Conservation (phyloP, 1,284 basidiomycete genomes). For the Schizopora paradoxa region DNA sequence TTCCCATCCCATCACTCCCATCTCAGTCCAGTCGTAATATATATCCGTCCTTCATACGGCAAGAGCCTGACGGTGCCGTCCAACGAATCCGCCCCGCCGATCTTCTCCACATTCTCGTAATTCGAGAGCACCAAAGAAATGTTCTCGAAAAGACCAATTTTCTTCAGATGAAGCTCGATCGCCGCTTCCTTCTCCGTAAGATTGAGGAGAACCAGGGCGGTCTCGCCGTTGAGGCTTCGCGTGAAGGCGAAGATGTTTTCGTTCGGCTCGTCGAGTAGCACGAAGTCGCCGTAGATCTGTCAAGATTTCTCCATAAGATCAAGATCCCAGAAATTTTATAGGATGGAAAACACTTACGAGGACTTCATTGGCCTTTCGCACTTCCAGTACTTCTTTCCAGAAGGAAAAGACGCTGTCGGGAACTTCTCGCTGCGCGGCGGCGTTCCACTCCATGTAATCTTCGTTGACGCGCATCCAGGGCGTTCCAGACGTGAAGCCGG, state of each 20-base stretch:
- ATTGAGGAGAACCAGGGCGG: conserved; percentile 48
- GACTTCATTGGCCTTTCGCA: conserved; percentile 53
- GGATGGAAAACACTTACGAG: conserved; percentile 35
- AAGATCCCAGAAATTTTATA: conserved; percentile 1
- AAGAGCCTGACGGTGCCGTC: conserved; percentile 20
- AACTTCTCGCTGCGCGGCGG: conserved; percentile 42
- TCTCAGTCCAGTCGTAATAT: too few relatives aligned
- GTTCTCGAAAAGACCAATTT: too few relatives aligned
- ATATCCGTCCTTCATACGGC: conserved; percentile 34
- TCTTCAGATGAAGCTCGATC: conserved; percentile 19
- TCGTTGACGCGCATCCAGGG: conserved; percentile 80
- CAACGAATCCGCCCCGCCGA: conserved; percentile 16
- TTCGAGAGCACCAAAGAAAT: conserved; percentile 6
- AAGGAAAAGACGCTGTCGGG: conserved; percentile 50
- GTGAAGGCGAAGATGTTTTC: conserved; percentile 53
- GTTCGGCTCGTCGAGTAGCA: conserved; percentile 37
- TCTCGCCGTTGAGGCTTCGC: conserved; percentile 34
- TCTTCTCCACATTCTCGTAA: neutral
- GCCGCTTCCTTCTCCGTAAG: conserved; percentile 35
- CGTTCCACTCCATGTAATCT: conserved; percentile 63
- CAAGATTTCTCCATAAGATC: neutral
- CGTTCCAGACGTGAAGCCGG: conserved; percentile 56
- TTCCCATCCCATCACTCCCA: too few relatives aligned
- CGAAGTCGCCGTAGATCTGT: conserved; percentile 56
- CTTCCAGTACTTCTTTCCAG: conserved; percentile 48